These are phyloP conservation scores for Fistulifera solaris DNA, from an alignment of 108 stramenopile genomes.

Conservation along the genomic window DNA sequence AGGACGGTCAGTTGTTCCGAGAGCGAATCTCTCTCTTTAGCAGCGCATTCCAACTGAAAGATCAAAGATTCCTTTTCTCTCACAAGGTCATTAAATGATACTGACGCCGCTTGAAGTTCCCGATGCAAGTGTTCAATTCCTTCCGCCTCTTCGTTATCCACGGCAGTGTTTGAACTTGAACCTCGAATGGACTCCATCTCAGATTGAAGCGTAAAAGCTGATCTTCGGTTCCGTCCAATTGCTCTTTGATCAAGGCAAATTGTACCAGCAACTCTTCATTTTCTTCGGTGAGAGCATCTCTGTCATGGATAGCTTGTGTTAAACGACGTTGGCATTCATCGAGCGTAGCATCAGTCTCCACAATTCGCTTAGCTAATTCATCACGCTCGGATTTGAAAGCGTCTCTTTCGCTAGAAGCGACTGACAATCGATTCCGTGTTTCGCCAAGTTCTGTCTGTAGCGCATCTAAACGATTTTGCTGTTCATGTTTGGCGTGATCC, in stretches of 20 bases:
- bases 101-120: too few relatives aligned
- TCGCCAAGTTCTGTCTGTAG: background rate
- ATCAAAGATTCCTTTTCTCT: background rate
- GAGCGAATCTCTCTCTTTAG: too few relatives aligned
- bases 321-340: background rate
- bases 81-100: too few relatives aligned
- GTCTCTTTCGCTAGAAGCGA: background rate
- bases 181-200: constrained; percentile 16
- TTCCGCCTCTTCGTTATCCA: too few relatives aligned
- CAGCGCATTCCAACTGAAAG: background rate
- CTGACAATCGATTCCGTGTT: background rate
- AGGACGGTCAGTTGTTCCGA: background rate
- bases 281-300: constrained; percentile 44
- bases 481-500: background rate
- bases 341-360: background rate
- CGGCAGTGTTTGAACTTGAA: background rate
- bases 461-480: background rate
- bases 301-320: constrained; percentile 17
- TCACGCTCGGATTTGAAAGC: background rate
- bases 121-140: too few relatives aligned
- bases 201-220: constrained; percentile 2
- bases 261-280: constrained; percentile 78
- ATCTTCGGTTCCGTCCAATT: constrained; percentile 39
- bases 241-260: constrained; percentile 61
- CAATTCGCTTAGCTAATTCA: background rate